Evolutionary conservation across 306 rosid genomes (phyloP).

Genomic region (Bauhinia variegata): DNA sequence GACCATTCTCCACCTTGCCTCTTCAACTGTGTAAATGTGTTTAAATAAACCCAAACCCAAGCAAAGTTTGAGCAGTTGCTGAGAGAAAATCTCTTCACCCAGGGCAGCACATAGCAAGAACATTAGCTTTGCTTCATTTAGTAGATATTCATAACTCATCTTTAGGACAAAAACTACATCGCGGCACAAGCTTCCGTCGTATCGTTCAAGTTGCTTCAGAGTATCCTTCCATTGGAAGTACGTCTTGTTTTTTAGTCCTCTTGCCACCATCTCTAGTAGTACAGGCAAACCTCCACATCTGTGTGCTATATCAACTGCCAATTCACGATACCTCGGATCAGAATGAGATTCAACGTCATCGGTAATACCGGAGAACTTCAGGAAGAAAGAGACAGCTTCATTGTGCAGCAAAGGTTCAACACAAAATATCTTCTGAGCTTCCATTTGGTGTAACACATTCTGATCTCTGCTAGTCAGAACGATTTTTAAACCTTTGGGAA

Average conservation of each 20-base stretch:
- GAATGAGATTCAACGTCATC: too few species aligned
- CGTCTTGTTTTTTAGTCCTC: neutral
- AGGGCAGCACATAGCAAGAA: neutral
- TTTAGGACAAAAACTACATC: neutral
- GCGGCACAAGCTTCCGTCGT: too few species aligned
- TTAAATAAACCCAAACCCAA: neutral
- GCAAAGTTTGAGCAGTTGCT: neutral
- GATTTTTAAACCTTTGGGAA: neutral
- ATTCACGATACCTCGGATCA: too few species aligned
- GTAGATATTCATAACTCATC: neutral
- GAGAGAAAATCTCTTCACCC: accelerated
- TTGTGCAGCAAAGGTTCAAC: neutral
- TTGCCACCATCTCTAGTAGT: neutral
- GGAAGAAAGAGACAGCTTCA: neutral
- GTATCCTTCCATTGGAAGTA: neutral
- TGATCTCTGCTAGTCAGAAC: neutral
- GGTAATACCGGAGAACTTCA: neutral
- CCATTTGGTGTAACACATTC: neutral
- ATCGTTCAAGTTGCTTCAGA: neutral
- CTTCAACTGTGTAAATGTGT: neutral
- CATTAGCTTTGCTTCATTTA: neutral
- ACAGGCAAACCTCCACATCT: neutral
- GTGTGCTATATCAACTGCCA: neutral
- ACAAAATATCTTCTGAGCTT: neutral
- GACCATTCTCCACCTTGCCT: neutral